These are phyloP conservation scores for Glycine latifolia DNA, from an alignment of 306 rosid genomes.

Conservation along the genomic window DNA sequence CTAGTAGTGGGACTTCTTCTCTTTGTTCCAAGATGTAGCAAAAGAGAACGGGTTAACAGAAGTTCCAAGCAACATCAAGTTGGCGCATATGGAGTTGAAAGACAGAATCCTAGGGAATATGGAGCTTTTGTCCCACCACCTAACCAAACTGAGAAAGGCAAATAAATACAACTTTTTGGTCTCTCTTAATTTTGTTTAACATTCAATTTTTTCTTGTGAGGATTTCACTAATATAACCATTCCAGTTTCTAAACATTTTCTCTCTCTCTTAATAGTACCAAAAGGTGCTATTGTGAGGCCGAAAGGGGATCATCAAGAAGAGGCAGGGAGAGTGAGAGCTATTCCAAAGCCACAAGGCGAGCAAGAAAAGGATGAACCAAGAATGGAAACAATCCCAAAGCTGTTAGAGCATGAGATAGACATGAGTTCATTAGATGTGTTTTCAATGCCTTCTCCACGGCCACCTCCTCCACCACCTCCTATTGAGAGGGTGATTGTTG, in stretches of 20 bases:
- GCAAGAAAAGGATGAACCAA: slow-evolving; percentile 56
- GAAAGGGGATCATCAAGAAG: slow-evolving; percentile 60
- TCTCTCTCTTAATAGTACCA: slow-evolving; percentile 49
- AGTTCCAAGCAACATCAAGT: slow-evolving; percentile 66
- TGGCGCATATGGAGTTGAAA: slow-evolving; percentile 71
- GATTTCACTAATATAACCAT: slow-evolving; percentile 3
- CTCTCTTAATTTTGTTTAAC: slow-evolving; percentile 29
- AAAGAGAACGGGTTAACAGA: slow-evolving; percentile 61
- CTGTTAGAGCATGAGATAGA: slow-evolving; percentile 60
- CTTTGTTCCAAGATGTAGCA: slow-evolving; percentile 67
- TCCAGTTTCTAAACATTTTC: slow-evolving; percentile 12
- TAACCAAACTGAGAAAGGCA: slow-evolving; percentile 71
- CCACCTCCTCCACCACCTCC: slow-evolving; percentile 69
- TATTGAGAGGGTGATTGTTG: slow-evolving; percentile 62
- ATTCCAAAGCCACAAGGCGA: slow-evolving; percentile 56
- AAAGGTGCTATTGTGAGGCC: slow-evolving; percentile 61
- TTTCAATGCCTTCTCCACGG: slow-evolving; percentile 64
- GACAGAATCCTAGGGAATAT: slow-evolving; percentile 60
- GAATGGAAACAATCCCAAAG: slow-evolving; percentile 59
- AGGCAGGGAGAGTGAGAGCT: slow-evolving; percentile 54
- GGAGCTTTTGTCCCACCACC: slow-evolving; percentile 60
- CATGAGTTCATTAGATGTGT: slow-evolving; percentile 54
- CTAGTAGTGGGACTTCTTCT: slow-evolving; percentile 63
- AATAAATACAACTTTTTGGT: slow-evolving; percentile 29
- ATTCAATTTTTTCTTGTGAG: slow-evolving; percentile 22